Evolutionary conservation across 2,329 filamentous ascomycete genomes (phyloP).

Genomic region (Sarocladiaceae sp.): DNA sequence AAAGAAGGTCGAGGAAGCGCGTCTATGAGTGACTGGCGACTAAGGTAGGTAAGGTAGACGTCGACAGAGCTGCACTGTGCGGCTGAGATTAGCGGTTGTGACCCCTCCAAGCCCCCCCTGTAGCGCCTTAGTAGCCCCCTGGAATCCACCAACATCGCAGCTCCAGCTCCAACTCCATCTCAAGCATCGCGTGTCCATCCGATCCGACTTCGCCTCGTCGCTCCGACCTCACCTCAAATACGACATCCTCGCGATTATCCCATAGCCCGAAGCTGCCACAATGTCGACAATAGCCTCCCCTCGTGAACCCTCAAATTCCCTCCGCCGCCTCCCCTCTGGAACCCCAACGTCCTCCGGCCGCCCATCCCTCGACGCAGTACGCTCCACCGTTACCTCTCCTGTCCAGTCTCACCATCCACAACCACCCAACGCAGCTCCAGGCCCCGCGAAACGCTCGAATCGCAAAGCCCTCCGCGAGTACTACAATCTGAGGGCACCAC

Average conservation of each 20-base stretch:
- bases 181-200: not conserved
- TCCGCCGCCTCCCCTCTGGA: constrained; percentile 51
- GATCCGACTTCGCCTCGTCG: not conserved
- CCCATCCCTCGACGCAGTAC: constrained; percentile 61
- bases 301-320: constrained; percentile 46
- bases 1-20: no score
- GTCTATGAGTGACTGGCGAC: no score
- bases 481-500: constrained; percentile 64
- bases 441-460: constrained; percentile 50
- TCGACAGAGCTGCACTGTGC: no score
- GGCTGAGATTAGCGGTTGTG: no score
- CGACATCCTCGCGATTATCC: not conserved
- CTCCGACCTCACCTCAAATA: not conserved
- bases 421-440: constrained; percentile 8
- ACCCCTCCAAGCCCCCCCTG: no score
- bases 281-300: constrained; percentile 64
- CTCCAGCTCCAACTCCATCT: not conserved
- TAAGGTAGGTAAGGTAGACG: no score
- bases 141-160: not conserved
- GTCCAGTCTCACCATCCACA: constrained; percentile 15
- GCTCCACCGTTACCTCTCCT: constrained; percentile 54
- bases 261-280: constrained; percentile 10
- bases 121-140: not conserved
- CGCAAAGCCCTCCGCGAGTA: constrained; percentile 87
- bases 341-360: constrained; percentile 69